Base-by-base conservation (phyloP, 2,329 filamentous ascomycete species). In the Calonectria hawksworthii region DNA sequence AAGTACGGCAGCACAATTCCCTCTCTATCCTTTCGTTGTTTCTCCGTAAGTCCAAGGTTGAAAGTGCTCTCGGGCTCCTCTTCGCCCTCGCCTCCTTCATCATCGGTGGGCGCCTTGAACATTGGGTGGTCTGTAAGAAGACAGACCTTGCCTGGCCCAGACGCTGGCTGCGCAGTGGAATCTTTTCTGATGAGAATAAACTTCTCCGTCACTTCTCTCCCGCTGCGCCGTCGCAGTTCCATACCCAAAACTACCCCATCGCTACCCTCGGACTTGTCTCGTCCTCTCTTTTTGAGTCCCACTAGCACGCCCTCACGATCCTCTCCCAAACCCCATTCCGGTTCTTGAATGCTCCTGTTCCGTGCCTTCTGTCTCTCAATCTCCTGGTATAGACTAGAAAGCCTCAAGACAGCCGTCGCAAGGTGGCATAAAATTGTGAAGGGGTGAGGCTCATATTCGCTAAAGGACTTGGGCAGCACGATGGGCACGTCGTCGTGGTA, bases 1-100 rank as follows among this genome's bases (percentile, higher is more conserved):
- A 98, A 98, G 84, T 99, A 99, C 21, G 97, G 97, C 84, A 99
- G 84, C 51, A 99, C 94, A 11, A 99, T 95, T 0, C 94, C 95
- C 81, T 98, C 96, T 32, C 97, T 89, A 66, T 98, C 96, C 77
- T 90, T 89, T 80, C 94, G 91, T 87, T 99, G 97, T 87, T 97
- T 96, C 74, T 98, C 96, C 23, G 96, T 99, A 74, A 99, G 87
- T 0, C 94, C 93, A 5, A 99, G 86, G 77, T 94, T 94, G 83
- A 99, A 99, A 0, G 96, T 98, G 13, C 94, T 94, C 80, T 92
- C 91, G 6, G 91, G 90, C 73, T 92, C 88, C 41, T 90, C 90
- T 32, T 90, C 90, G 1, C 83, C 89, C 1, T 82, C 86, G 0
- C 77, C 84, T 5, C 81, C 84, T 2, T 82, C 86, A 1, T 81